Base-by-base conservation (phyloP, 495 filamentous ascomycete species). In the Podospora didyma region DNA sequence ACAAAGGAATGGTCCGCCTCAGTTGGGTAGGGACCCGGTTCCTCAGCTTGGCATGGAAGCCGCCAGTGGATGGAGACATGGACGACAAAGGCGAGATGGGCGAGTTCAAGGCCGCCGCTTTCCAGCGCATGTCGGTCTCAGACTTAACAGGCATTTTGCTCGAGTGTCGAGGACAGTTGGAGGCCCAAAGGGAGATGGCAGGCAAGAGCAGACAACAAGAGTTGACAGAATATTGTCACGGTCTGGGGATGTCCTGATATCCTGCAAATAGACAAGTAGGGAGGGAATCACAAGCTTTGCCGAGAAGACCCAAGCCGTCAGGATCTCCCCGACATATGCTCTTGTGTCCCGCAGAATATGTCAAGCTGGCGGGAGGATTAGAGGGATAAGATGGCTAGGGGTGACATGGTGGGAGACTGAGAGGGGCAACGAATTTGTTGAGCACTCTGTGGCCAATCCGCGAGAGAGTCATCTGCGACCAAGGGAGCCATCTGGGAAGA, bases 21-120 rank as follows among this genome's bases (percentile, higher is more conserved):
- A 72, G 37, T n/a, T 70, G 67, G 1, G 62, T 66, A 6, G 66
- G 66, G 22, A 67, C 55, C 7, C 64, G 60, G 62, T 70, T 70
- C 35, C 68, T 51, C 16, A 66, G 53, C 51, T 53, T 65, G 46
- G 57, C 54, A 0, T 63, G 58, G n/a, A 65, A 48, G 11, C 51
- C 45, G 9, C 61, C 57, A 16, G 66, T 54, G 41, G 35, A 57
- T 39, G 65, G 68, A 20, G 63, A 62, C 34, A 62, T 7, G 28
- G 54, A 58, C n/a, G 64, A 62, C 46, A 62, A 20, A 7, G 65
- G 65, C 20, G 59, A 66, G 26, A 58, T 46, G 12, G 65, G 61
- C 17, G 62, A 59, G 58, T 56, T 62, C 54, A 62, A 53, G 20
- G 49, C 41, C 26, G 46, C 51, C 19, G 49, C 14, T 52, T 44